These are phyloP conservation scores for Paratrypanosoma confusum DNA, from an alignment of 208 protist genomes.

Conservation along the genomic window DNA sequence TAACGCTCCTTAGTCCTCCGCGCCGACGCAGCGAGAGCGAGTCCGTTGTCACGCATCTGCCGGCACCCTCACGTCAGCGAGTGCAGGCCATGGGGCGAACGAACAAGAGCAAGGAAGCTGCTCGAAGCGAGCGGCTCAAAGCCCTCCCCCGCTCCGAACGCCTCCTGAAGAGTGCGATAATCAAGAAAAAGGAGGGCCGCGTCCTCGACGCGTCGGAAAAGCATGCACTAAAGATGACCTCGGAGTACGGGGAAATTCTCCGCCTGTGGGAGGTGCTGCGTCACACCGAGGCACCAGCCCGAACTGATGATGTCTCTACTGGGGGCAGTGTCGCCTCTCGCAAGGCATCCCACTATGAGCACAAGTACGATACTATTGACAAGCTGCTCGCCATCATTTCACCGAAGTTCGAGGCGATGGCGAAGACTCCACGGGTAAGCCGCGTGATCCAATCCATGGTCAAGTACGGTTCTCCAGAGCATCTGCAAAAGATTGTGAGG, in stretches of 20 bases:
- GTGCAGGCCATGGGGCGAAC: constrained; percentile 86
- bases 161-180: constrained; percentile 60
- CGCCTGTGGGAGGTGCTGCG: constrained; percentile 79
- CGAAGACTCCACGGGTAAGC: constrained; percentile 66
- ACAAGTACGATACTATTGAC: constrained; percentile 83
- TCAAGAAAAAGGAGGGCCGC: constrained; percentile 83
- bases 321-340: constrained; percentile 8
- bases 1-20: no score
- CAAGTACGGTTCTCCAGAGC: constrained; percentile 68
- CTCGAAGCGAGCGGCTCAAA: constrained; percentile 41
- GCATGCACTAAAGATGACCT: constrained; percentile 82
- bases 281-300: constrained; percentile 9
- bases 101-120: constrained; percentile 66
- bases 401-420: constrained; percentile 52
- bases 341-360: constrained; percentile 58
- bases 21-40: no score
- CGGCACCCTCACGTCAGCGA: no score
- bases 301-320: neutral
- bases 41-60: no score
- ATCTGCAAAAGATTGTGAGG: constrained; percentile 48
- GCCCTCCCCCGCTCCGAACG: constrained; percentile 64
- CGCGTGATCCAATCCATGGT: constrained; percentile 87
- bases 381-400: constrained; percentile 69
- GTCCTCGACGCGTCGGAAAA: constrained; percentile 79
- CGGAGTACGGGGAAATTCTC: constrained; percentile 78